Conservation (phyloP, 2,329 filamentous ascomycete genomes). For the Alternaria brassicae region DNA sequence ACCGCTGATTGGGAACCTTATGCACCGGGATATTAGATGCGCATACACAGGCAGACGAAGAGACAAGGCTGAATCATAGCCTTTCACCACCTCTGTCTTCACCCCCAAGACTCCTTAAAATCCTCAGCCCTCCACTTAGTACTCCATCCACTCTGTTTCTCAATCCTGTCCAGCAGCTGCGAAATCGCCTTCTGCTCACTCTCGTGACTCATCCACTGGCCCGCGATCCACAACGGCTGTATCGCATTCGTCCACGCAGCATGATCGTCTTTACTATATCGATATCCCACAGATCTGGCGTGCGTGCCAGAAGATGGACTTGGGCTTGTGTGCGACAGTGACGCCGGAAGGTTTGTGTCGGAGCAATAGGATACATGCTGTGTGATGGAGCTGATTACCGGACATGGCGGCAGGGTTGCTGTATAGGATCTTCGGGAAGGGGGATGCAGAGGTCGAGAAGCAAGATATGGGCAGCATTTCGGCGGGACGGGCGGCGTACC, state of each 20-base stretch:
- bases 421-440: slow-evolving; percentile 24
- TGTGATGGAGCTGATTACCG: slow-evolving; percentile 27
- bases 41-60: not conserved
- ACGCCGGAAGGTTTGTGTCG: slow-evolving; percentile 30
- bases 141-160: slow-evolving; percentile 61
- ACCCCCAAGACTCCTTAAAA: slow-evolving; percentile 60
- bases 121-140: slow-evolving; percentile 63
- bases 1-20: not conserved
- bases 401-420: slow-evolving; percentile 27
- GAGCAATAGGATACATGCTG: slow-evolving; percentile 20
- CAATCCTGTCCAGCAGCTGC: slow-evolving; percentile 58
- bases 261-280: slow-evolving; percentile 54
- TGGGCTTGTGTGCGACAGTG: slow-evolving; percentile 23
- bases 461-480: slow-evolving; percentile 21
- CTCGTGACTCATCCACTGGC: slow-evolving; percentile 56
- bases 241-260: slow-evolving; percentile 57
- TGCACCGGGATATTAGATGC: not conserved
- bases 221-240: slow-evolving; percentile 59
- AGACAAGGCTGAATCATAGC: not conserved
- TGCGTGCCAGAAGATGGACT: slow-evolving; percentile 57
- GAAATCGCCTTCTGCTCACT: slow-evolving; percentile 57
- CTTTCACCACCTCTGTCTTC: not conserved
- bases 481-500: slow-evolving; percentile 41
- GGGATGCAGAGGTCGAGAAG: slow-evolving; percentile 5
- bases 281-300: slow-evolving; percentile 57